phyloP scores from a whole-genome alignment of 352 stramenopile genomes.

The Halophytophthora polymorphica region DNA sequence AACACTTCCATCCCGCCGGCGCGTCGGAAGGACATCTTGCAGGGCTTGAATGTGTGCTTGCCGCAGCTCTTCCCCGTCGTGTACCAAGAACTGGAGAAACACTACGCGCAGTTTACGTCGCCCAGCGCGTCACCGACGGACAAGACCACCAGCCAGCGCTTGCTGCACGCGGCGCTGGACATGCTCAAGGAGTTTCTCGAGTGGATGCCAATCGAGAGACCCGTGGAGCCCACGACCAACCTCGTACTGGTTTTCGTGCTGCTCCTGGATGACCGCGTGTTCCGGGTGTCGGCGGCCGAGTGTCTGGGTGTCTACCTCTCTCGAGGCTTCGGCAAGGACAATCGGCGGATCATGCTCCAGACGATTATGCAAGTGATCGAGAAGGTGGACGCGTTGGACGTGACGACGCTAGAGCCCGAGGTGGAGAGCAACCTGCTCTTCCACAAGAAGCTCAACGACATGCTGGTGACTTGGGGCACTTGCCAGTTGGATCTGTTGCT shows the following conservation, averaged over 20 bases:
- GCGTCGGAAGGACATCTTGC: constrained; percentile 74
- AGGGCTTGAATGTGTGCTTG: constrained; percentile 72
- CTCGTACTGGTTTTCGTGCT: constrained; percentile 61
- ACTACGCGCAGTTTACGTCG: constrained; percentile 52
- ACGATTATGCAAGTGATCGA: constrained; percentile 56
- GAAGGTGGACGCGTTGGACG: constrained; percentile 46
- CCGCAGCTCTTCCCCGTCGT: constrained; percentile 64
- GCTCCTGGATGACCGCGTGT: constrained; percentile 51
- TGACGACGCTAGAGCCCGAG: constrained; percentile 39
- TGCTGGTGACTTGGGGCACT: constrained; percentile 68
- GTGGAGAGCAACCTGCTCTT: constrained; percentile 55
- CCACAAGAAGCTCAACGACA: constrained; percentile 74
- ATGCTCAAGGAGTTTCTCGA: constrained; percentile 84
- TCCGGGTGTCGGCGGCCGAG: constrained; percentile 54
- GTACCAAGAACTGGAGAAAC: constrained; percentile 72
- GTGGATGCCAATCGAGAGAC: constrained; percentile 72
- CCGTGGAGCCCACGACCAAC: constrained; percentile 50
- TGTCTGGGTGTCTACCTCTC: constrained; percentile 74
- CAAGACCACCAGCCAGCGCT: constrained; percentile 35
- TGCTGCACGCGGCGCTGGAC: constrained; percentile 59
- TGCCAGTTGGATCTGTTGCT: constrained; percentile 65
- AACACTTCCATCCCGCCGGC: constrained; percentile 74
- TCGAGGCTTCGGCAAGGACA: constrained; percentile 67
- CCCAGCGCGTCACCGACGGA: constrained; percentile 9
- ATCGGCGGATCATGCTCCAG: constrained; percentile 57